A percentile compares a stretch with the other conserved stretches of the same genome.
Conservation (phyloP, 148 eudicot species). For the Agrostemma githago region DNA sequence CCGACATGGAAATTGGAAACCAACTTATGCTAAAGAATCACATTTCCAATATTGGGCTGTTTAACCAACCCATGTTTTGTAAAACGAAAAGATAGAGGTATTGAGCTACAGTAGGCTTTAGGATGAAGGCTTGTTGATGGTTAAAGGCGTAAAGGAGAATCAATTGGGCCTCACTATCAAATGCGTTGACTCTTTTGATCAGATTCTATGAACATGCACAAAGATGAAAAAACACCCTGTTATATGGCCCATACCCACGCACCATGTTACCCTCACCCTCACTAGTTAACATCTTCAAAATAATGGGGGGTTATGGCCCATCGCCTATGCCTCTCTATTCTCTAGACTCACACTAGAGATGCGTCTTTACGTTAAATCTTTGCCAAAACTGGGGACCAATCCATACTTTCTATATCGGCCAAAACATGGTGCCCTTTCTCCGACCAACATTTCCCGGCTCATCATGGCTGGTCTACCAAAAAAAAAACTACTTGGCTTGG, state of each 20-base stretch:
- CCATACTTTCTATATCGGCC: no score
- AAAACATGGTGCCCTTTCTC: no score
- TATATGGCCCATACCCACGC: conserved; percentile 18
- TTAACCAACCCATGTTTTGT: neutral
- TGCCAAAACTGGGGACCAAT: no score
- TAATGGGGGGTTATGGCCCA: neutral
- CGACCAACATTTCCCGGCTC: no score
- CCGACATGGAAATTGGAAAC: neutral
- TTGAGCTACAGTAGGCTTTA: no score
- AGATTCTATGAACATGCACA: conserved; percentile 2
- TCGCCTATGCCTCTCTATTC: no score
- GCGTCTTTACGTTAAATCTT: neutral
- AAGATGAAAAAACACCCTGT: conserved; percentile 15
- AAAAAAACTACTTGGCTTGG: no score
- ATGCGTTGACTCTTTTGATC: neutral
- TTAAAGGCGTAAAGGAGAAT: neutral
- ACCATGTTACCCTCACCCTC: conserved; percentile 10
- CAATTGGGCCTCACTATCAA: conserved; percentile 13
- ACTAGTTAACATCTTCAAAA: neutral
- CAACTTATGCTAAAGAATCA: neutral
- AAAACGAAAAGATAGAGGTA: neutral
- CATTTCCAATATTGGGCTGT: neutral
- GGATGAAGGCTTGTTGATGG: neutral
- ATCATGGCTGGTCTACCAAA: no score
- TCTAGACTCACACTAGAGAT: neutral